Percentiles rank a stretch among this genome's conserved stretches.
These are phyloP conservation scores for Lachnellula subtilissima DNA, from an alignment of 2,329 filamentous ascomycete genomes.

Conservation along the genomic window DNA sequence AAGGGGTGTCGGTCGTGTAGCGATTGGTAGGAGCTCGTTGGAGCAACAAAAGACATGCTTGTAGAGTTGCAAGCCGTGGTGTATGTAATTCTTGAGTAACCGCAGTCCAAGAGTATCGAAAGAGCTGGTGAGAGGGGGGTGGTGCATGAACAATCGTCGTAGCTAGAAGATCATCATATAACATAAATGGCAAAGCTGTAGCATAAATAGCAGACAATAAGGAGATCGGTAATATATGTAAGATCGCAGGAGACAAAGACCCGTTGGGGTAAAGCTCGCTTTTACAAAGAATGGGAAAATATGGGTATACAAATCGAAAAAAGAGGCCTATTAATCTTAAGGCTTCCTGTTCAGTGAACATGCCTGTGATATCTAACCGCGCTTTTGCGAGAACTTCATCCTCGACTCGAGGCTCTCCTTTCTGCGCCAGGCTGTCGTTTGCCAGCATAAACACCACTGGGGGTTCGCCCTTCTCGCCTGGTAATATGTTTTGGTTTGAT, in stretches of 20 bases:
- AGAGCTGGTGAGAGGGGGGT: constrained; percentile 27
- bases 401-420: constrained; percentile 30
- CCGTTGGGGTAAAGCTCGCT: constrained; percentile 30
- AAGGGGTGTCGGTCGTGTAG: constrained; percentile 33
- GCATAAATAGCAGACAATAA: constrained; percentile 40
- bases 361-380: constrained; percentile 23
- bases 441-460: constrained; percentile 31
- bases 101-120: constrained; percentile 31
- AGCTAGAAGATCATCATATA: constrained; percentile 37
- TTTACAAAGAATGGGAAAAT: constrained; percentile 39
- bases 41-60: constrained; percentile 32
- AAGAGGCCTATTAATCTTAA: constrained; percentile 37
- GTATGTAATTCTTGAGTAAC: constrained; percentile 33
- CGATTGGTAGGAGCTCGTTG: constrained; percentile 32
- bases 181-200: constrained; percentile 39
- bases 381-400: constrained; percentile 25
- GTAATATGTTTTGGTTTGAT: constrained; percentile 16
- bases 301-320: constrained; percentile 40
- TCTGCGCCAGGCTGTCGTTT: constrained; percentile 27
- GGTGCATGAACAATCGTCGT: constrained; percentile 31
- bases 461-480: constrained; percentile 24
- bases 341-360: constrained; percentile 31
- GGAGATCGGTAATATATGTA: constrained; percentile 33
- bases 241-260: constrained; percentile 25
- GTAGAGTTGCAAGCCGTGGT: constrained; percentile 31